These are phyloP conservation scores for Penicillium odoratum DNA, from an alignment of 495 filamentous ascomycete species.

Conservation along the genomic window DNA sequence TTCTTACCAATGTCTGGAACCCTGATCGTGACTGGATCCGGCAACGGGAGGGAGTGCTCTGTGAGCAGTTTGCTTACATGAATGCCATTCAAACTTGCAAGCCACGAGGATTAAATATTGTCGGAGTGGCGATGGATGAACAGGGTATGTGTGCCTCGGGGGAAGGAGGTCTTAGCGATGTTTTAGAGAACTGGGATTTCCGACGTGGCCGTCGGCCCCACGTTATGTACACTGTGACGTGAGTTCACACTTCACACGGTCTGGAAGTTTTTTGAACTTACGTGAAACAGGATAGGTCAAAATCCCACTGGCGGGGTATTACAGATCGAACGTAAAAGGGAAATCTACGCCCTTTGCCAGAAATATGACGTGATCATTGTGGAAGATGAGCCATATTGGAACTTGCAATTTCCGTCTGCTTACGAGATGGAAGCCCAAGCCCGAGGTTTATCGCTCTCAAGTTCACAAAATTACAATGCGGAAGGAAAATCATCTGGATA, in stretches of 20 bases:
- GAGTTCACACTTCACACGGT: constrained; percentile 34
- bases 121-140: constrained; percentile 71
- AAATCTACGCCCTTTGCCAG: constrained; percentile 78
- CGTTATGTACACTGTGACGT: constrained; percentile 89
- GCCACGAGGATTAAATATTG: constrained; percentile 70
- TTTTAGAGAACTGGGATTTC: constrained; percentile 79
- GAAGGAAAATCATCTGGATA: constrained; percentile 64
- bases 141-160: constrained; percentile 72
- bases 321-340: constrained; percentile 66
- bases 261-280: background rate
- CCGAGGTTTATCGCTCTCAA: constrained; percentile 26
- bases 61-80: constrained; percentile 77
- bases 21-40: constrained; percentile 63
- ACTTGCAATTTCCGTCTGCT: constrained; percentile 81
- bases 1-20: constrained; percentile 72
- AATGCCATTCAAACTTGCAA: constrained; percentile 64
- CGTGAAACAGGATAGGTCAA: constrained; percentile 69
- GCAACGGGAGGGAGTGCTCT: constrained; percentile 69
- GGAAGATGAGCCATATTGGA: constrained; percentile 97
- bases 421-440: constrained; percentile 35
- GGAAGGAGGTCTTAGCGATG: constrained; percentile 70
- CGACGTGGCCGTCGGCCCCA: constrained; percentile 72
- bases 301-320: constrained; percentile 83
- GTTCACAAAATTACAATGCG: constrained; percentile 46
- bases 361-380: constrained; percentile 88